A percentile compares a stretch with the other conserved stretches of the same genome.
Conservation (phyloP, 495 filamentous ascomycete species). For the Tuber indicum region DNA sequence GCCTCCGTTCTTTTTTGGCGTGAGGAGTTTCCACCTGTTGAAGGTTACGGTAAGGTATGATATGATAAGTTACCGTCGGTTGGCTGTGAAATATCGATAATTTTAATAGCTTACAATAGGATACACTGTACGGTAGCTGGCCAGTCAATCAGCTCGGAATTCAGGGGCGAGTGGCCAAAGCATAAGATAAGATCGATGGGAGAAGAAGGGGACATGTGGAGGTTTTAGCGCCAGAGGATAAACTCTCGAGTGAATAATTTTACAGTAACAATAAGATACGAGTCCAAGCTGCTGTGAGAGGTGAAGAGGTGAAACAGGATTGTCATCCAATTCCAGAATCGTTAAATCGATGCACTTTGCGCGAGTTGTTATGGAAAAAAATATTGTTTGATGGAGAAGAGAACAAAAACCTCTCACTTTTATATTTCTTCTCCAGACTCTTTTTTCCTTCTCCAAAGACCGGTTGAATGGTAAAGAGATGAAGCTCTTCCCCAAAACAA, state of each 20-base stretch:
- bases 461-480: constrained; percentile 10
- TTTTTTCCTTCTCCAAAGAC: constrained; percentile 16
- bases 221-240: neutral
- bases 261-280: neutral
- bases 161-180: neutral
- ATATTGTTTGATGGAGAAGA: neutral
- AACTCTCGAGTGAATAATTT: neutral
- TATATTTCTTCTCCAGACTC: constrained; percentile 1
- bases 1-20: neutral
- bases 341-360: neutral
- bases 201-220: neutral
- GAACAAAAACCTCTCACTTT: neutral
- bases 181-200: neutral
- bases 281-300: neutral
- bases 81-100: neutral
- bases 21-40: neutral
- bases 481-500: neutral
- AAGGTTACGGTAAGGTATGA: neutral
- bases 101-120: neutral
- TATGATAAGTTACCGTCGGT: neutral
- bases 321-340: neutral
- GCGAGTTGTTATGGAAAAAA: neutral
- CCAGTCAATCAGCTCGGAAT: neutral
- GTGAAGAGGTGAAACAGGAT: neutral
- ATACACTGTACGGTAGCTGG: neutral